phyloP scores from a whole-genome alignment of 352 stramenopile genomes.

The Vaucheria bursata region DNA sequence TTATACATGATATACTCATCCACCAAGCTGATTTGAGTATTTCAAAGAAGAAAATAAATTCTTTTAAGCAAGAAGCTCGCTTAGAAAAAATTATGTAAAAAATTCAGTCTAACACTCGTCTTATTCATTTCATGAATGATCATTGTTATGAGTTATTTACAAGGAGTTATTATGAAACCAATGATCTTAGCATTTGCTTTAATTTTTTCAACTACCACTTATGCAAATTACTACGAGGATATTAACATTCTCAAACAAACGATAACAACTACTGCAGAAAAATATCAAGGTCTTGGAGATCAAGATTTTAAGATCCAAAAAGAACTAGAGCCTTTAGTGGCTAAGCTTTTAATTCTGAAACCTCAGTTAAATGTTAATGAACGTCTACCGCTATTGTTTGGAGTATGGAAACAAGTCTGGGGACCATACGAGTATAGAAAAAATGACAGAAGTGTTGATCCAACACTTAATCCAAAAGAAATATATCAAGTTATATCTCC shows the following conservation, averaged over 20 bases:
- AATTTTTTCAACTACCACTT: not conserved
- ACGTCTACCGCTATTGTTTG: not conserved
- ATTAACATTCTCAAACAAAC: not conserved
- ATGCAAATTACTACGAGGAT: not conserved
- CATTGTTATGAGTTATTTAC: not conserved
- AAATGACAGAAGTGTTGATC: not conserved
- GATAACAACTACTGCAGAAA: not conserved
- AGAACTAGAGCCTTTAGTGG: not conserved
- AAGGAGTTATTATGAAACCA: not conserved
- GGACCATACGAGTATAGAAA: slow-evolving; percentile 4
- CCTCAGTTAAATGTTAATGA: not conserved
- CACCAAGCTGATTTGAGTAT: not conserved
- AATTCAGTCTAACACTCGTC: not conserved
- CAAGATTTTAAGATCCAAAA: not conserved
- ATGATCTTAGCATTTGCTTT: not conserved
- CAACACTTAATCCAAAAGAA: not conserved
- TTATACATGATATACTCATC: not conserved
- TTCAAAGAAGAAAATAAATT: no score
- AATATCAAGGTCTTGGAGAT: not conserved
- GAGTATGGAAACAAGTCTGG: not conserved
- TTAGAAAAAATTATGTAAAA: no score
- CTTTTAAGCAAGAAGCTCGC: no score
- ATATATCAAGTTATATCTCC: slow-evolving; percentile 2
- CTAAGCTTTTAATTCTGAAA: not conserved
- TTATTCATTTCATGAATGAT: not conserved